Conservation (phyloP, 2,329 filamentous ascomycete genomes). For the Calonectria henricotiae region DNA sequence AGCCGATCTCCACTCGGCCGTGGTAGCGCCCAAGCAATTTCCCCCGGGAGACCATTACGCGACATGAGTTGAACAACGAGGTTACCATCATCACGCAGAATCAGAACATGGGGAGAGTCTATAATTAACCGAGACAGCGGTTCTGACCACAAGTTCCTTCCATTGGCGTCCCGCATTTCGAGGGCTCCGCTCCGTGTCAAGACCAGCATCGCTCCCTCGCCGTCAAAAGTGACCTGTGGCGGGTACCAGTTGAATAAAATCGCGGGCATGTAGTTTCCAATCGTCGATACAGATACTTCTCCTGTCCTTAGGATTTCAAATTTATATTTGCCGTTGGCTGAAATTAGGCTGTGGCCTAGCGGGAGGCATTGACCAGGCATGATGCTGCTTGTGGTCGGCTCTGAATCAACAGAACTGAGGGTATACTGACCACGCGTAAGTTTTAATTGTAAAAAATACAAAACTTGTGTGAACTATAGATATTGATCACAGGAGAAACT, state of each 20-base stretch:
- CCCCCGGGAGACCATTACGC: not conserved
- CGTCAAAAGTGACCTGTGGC: not conserved
- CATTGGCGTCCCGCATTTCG: not conserved
- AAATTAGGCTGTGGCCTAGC: not conserved
- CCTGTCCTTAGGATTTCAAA: not conserved
- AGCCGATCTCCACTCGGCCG: not conserved
- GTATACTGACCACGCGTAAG: not conserved
- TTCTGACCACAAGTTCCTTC: not conserved
- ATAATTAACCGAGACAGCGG: not conserved
- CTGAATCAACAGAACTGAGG: not conserved
- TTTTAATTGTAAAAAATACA: not conserved
- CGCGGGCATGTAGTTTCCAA: not conserved
- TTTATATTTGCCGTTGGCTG: not conserved
- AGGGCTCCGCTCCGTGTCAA: not conserved
- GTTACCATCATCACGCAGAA: not conserved
- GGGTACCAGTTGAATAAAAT: not conserved
- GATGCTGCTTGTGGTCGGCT: not conserved
- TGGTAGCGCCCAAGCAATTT: not conserved
- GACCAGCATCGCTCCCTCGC: not conserved
- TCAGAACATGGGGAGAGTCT: not conserved
- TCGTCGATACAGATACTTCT: not conserved
- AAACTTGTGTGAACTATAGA: no score
- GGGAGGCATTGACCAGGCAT: not conserved
- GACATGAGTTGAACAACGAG: not conserved
- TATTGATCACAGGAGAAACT: not conserved